Evolutionary conservation across 2,329 filamentous ascomycete genomes (phyloP).

Genomic region (Myriosclerotinia scirpicola): DNA sequence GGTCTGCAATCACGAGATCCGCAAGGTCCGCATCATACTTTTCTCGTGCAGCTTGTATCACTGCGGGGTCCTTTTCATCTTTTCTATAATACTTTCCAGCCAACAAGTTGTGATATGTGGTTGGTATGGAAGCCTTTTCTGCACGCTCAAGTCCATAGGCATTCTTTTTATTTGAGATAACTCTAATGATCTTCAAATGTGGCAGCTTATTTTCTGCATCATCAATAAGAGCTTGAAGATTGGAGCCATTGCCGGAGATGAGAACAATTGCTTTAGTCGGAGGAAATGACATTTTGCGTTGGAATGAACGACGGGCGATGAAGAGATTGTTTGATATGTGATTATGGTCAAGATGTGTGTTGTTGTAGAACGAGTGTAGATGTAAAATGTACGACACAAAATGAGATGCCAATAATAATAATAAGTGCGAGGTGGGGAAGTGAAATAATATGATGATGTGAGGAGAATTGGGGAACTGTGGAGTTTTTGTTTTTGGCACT

Average conservation of each 20-base stretch:
- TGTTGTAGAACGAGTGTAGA: too few relatives aligned
- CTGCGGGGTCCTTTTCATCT: conserved; percentile 45
- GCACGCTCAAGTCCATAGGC: conserved; percentile 66
- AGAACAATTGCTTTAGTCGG: conserved; percentile 54
- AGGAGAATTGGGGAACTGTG: conserved; percentile 11
- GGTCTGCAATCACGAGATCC: conserved; percentile 51
- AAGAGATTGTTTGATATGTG: neutral
- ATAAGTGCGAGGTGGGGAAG: conserved; percentile 14
- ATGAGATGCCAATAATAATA: too few relatives aligned
- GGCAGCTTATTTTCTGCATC: conserved; percentile 47
- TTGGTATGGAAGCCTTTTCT: conserved; percentile 57
- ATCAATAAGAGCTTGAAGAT: conserved; percentile 65
- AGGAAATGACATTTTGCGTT: conserved; percentile 24
- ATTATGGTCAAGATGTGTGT: neutral
- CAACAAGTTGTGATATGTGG: conserved; percentile 65
- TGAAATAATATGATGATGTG: too few relatives aligned
- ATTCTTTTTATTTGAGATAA: conserved; percentile 65
- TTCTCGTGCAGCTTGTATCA: conserved; percentile 51
- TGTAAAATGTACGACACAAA: neutral
- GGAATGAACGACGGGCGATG: neutral
- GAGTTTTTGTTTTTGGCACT: neutral
- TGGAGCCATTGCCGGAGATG: conserved; percentile 67
- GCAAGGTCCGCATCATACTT: conserved; percentile 68
- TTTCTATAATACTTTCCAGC: conserved; percentile 46
- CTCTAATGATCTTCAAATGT: conserved; percentile 54